phyloP scores from a whole-genome alignment of 305 asterid genomes.

The Fraxinus angustifolia region DNA sequence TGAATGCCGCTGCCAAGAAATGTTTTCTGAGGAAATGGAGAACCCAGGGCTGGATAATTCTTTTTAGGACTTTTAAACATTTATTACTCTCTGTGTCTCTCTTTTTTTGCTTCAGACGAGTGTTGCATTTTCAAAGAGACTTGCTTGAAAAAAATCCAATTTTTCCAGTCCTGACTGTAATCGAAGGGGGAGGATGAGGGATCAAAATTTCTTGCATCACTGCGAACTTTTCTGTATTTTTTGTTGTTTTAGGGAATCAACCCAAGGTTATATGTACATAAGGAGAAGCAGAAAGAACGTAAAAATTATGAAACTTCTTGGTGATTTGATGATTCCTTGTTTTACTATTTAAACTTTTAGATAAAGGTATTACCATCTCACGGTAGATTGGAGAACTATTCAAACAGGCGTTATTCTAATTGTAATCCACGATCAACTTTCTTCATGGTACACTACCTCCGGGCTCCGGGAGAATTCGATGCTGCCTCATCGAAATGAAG shows the following conservation, averaged over 20 bases:
- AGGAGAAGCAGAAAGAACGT: not conserved
- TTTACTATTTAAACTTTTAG: not conserved
- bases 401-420: too few species aligned
- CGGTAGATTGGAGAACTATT: not conserved
- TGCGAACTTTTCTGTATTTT: conserved; percentile 11
- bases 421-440: too few species aligned
- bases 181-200: conserved; percentile 15
- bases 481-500: not conserved
- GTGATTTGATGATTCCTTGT: not conserved
- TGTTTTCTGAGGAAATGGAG: conserved; percentile 38
- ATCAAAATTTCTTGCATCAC: not conserved
- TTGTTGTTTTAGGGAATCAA: not conserved
- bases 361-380: not conserved
- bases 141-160: not conserved
- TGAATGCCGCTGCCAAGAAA: conserved; percentile 65
- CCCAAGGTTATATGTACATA: not conserved
- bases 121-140: conserved; percentile 27
- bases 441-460: too few species aligned
- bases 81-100: not conserved
- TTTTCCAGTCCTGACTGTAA: conserved; percentile 1
- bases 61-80: not conserved
- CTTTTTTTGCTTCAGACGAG: conserved; percentile 22
- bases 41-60: conserved; percentile 23
- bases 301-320: not conserved
- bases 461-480: too few species aligned